Base-by-base conservation (phyloP, 225 moss, liverwort and hornwort species). In the Anthoceros angustus region DNA sequence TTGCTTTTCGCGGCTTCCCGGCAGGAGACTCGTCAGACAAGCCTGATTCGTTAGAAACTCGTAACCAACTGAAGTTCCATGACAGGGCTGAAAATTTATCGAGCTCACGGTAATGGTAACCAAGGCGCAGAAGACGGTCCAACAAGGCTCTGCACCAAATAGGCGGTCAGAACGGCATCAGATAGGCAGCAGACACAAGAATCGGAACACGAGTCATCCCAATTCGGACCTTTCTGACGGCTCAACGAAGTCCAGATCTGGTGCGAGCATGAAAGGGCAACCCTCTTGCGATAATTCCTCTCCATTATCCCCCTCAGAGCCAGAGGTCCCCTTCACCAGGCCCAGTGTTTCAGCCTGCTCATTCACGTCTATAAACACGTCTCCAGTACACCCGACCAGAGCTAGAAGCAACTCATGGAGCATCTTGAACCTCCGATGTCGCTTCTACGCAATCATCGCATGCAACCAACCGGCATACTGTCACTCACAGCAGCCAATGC, bases 391-490 rank as follows among this genome's bases (percentile, higher is more conserved):
- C 75, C 98, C 98, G 60, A 98, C 98, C 68, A 98, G 71, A 70
- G 98, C 98, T 67, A 98, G 82, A 80, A 98, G 64, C 75, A 98
- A 72, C 83, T 98, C 98, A 77, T 98, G 92, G 80, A 98, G 76
- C 98, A 98, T 98, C 45, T 76, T 68, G 32, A 32, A 32, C 32
- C 32, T 32, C 32, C 32, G 32, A 32, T 32, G 4, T 32, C 32
- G 32, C 32, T 32, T 32, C 32, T 32, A 32, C 32, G 32, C 32
- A 32, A 32, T 32, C 32, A 32, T 4, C 2, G 32, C 32, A 32
- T 32, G 32, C 32, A 32, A 32, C 32, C 32, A 32, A 32, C 32
- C 32, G 32, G 1, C 32, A 32, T 32, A 32, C 32, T 32, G 32
- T 32, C 32, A 32, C 32, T 32, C 32, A 4, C 32, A 4, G 32